A percentile compares a stretch with the other conserved stretches of the same genome.
Evolutionary conservation across 768 basidiomycete species (phyloP).

Genomic region (Hericium erinaceus): DNA sequence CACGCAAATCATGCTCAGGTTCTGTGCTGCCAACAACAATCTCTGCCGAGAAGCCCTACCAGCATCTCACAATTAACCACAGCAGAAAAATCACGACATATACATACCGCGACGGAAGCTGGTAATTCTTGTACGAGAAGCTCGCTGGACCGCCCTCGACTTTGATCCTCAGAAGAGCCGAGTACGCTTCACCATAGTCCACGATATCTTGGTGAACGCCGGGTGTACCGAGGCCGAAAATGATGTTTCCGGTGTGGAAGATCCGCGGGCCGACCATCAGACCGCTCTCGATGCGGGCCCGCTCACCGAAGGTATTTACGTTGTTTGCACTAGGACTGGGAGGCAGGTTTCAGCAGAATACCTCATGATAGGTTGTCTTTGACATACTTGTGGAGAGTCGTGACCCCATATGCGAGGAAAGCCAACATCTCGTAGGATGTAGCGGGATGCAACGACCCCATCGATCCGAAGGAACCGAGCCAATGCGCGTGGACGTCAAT

Average conservation of each 20-base stretch:
- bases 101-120: constrained; percentile 51
- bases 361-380: neutral
- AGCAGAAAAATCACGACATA: constrained; percentile 25
- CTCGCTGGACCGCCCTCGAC: constrained; percentile 61
- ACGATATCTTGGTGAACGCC: constrained; percentile 54
- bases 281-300: constrained; percentile 60
- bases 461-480: neutral
- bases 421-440: neutral
- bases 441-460: neutral
- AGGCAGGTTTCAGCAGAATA: neutral
- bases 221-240: constrained; percentile 40
- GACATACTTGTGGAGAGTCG: neutral
- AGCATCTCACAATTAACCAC: neutral
- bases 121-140: constrained; percentile 76
- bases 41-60: neutral
- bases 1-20: neutral
- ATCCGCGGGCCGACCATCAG: constrained; percentile 62
- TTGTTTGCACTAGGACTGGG: neutral
- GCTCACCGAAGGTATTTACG: constrained; percentile 40
- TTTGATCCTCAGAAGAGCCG: constrained; percentile 59
- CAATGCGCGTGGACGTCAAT: neutral
- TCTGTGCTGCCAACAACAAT: neutral
- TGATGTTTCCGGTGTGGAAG: constrained; percentile 57
- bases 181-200: constrained; percentile 50
- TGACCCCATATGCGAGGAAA: neutral